Conservation (phyloP, 768 basidiomycete genomes). For the Aureoboletus auriporus region DNA sequence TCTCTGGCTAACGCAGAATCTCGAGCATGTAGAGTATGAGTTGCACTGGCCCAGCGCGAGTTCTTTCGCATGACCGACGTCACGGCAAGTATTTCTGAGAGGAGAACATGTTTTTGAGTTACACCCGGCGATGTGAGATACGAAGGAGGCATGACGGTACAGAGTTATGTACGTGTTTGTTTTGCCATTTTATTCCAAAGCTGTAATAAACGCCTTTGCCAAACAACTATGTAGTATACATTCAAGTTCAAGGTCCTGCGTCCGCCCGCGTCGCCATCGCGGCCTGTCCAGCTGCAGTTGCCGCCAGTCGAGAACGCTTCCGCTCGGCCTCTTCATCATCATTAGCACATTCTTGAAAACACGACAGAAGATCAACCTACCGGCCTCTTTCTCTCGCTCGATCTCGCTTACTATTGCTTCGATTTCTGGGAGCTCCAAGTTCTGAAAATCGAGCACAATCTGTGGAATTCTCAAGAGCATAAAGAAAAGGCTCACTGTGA, state of each 20-base stretch:
- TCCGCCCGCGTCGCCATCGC: slow-evolving; percentile 69
- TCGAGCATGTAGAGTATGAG: slow-evolving; percentile 54
- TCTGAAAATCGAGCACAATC: slow-evolving; percentile 43
- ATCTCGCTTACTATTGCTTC: slow-evolving; percentile 90
- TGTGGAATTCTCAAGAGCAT: not conserved
- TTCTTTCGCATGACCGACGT: slow-evolving; percentile 97
- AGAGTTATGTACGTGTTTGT: slow-evolving; percentile 15
- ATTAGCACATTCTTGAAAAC: slow-evolving; percentile 1
- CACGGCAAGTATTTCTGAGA: slow-evolving; percentile 87
- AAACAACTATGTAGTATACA: slow-evolving; percentile 15
- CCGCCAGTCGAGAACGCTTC: slow-evolving; percentile 86
- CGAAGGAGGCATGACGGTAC: slow-evolving; percentile 15
- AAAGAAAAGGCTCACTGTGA: slow-evolving; percentile 56
- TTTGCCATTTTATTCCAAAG: slow-evolving; percentile 10
- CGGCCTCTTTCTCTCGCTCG: slow-evolving; percentile 95
- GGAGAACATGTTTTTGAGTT: slow-evolving; percentile 73
- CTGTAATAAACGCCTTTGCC: slow-evolving; percentile 11
- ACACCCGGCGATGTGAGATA: slow-evolving; percentile 25
- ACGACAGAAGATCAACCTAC: slow-evolving; percentile 36
- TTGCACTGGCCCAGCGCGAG: slow-evolving; percentile 87
- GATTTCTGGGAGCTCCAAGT: slow-evolving; percentile 81
- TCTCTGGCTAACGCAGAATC: slow-evolving; percentile 71
- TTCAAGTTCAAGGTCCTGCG: slow-evolving; percentile 20
- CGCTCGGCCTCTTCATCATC: slow-evolving; percentile 78
- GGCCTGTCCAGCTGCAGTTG: slow-evolving; percentile 87